phyloP scores from a whole-genome alignment of 306 rosid species.

The Pachyrhizus erosus region DNA sequence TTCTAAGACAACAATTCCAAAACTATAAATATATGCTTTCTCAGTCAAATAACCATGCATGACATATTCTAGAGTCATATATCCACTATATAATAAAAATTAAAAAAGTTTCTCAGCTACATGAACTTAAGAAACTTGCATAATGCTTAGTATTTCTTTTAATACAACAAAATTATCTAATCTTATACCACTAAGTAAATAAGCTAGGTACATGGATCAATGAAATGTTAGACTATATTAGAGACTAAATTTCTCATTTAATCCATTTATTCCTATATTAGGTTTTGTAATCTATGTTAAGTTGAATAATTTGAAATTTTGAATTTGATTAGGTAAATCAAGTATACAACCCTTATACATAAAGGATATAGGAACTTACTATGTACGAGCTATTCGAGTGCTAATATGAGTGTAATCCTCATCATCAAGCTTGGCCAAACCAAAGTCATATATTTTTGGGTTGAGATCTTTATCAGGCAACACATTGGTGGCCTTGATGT shows the following conservation, averaged over 20 bases:
- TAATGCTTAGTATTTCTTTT: not conserved
- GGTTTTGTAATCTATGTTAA: not conserved
- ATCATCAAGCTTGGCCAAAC: conserved; percentile 75
- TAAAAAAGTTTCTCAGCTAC: not conserved
- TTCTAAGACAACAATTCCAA: conserved; percentile 68
- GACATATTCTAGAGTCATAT: conserved; percentile 67
- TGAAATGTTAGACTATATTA: not conserved
- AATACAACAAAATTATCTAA: not conserved
- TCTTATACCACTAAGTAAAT: not conserved
- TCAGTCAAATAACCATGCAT: conserved; percentile 76
- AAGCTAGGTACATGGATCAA: not conserved
- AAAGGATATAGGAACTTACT: conserved; percentile 42
- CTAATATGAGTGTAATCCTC: conserved; percentile 70
- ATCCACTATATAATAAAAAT: conserved; percentile 44
- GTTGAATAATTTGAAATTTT: not conserved
- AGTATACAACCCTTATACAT: too few relatives aligned
- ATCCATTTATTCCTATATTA: not conserved
- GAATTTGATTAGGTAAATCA: not conserved
- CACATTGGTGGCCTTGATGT: conserved; percentile 70
- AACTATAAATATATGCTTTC: conserved; percentile 80
- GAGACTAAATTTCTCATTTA: not conserved
- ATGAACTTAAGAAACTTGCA: not conserved
- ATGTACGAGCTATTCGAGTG: conserved; percentile 67
- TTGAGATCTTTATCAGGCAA: conserved; percentile 61
- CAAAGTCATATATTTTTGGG: conserved; percentile 74